Evolutionary conservation across 2,329 filamentous ascomycete species (phyloP), one percentile per base, ranked within the genome.

Genomic region (Plenodomus lindquistii): DNA sequence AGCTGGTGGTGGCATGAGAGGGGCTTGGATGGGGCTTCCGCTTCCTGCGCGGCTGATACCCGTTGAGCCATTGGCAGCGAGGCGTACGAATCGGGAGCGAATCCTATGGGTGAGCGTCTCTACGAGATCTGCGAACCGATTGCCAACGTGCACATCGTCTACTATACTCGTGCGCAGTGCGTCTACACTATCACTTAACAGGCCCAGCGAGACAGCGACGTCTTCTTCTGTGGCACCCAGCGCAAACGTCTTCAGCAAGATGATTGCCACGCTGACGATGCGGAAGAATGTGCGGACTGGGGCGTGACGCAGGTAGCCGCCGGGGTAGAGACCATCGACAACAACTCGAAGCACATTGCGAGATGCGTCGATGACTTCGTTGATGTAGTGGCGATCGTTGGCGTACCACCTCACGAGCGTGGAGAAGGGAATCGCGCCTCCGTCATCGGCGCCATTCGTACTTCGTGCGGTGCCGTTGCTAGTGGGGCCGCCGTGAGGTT

Each of bases 241-340:
- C 0, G 89, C 88, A 70, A 94, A 93, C 0, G 89, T 93, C 75
- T 87, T 94, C 41, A 94, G 81, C 16, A 94, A 72, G 64, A 94
- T 92, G 83, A 93, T 92, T 54, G 88, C 88, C 3, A 89, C 89
- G 48, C 86, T 89, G 56, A 93, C 90, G 67, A 94, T 93, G 47
- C 89, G 85, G 75, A 94, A 92, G 69, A 93, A 93, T 0, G 89
- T 93, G 39, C 89, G 81, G 4, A 94, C 89, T 0, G 89, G 89
- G 0, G 88, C 88, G 65, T 93, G 89, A 66, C 90, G 89, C 37
- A 94, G 83, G 60, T 89, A 91, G 34, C 86, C 87, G 6, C 82
- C 82, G 0, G 88, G 88, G 4, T 89, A 78, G 16, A 94, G 79
- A 2, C 87, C 88, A 18, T 93, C 84, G 7, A 92, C 87, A 0